A percentile compares a stretch with the other conserved stretches of the same genome.
Evolutionary conservation across 2,329 filamentous ascomycete species (phyloP).

Genomic region (Knufia fluminis): DNA sequence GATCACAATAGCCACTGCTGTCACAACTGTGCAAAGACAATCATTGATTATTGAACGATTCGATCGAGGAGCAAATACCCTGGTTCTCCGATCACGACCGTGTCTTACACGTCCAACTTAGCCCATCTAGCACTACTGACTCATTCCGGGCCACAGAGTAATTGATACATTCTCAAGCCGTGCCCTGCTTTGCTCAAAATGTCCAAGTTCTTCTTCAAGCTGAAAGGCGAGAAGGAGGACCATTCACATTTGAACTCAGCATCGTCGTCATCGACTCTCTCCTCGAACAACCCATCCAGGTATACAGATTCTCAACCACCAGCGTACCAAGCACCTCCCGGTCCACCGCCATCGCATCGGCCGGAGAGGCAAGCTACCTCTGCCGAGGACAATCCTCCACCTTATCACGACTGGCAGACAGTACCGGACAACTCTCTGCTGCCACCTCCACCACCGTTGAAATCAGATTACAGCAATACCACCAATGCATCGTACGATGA

Average conservation of each 20-base stretch:
- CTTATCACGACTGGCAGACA: constrained; percentile 54
- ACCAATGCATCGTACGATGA: constrained; percentile 49
- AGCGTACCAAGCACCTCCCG: constrained; percentile 15
- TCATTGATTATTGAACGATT: no score
- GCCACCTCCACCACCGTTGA: constrained; percentile 49
- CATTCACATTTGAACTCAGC: not conserved
- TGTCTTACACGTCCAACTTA: no score
- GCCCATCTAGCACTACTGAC: no score
- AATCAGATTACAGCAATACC: constrained; percentile 44
- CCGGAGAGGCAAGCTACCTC: not conserved
- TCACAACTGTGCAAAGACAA: no score
- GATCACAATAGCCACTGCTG: no score
- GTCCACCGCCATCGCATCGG: constrained; percentile 22
- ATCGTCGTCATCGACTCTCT: not conserved
- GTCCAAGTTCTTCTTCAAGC: constrained; percentile 9
- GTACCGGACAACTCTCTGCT: constrained; percentile 52
- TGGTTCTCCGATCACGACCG: no score
- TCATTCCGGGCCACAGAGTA: no score
- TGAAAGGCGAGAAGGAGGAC: constrained; percentile 8
- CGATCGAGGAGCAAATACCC: no score
- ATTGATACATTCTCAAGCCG: no score
- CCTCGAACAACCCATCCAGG: constrained; percentile 4
- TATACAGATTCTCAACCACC: constrained; percentile 1
- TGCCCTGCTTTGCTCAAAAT: no score
- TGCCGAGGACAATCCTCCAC: constrained; percentile 35